These are phyloP conservation scores for Nemania sp. DNA, from an alignment of 2,329 filamentous ascomycete species.

Conservation along the genomic window DNA sequence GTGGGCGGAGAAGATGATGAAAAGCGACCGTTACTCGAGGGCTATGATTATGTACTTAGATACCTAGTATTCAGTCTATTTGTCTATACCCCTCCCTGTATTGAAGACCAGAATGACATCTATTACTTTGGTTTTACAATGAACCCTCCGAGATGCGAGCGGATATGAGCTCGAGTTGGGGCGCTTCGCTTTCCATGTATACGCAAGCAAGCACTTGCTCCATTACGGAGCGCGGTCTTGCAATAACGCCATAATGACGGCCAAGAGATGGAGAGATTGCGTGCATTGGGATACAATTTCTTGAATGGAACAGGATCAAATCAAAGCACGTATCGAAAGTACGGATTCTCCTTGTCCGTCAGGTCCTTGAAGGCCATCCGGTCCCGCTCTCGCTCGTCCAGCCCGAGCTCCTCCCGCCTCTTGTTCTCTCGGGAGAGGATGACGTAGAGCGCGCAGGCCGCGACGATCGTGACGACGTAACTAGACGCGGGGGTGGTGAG, in stretches of 20 bases:
- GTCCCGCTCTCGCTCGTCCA: conserved; percentile 65
- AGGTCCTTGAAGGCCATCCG: conserved; percentile 69
- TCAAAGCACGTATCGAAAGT: conserved; percentile 64
- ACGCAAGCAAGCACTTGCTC: too few species aligned
- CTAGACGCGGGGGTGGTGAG: conserved; percentile 41
- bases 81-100: background rate
- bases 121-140: too few species aligned
- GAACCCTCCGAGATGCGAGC: too few species aligned
- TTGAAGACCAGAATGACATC: too few species aligned
- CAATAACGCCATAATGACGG: too few species aligned
- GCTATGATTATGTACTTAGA: background rate
- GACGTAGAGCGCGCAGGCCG: conserved; percentile 60
- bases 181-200: too few species aligned
- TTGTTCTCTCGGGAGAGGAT: conserved; percentile 65
- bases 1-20: background rate
- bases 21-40: background rate
- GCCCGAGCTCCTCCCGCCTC: conserved; percentile 50
- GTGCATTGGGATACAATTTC: background rate
- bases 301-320: background rate
- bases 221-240: too few species aligned
- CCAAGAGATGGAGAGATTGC: too few species aligned
- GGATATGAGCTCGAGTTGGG: too few species aligned
- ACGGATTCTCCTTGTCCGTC: conserved; percentile 70
- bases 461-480: conserved; percentile 69
- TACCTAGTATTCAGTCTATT: background rate